Evolutionary conservation across 108 stramenopile genomes (phyloP), one percentile per base, ranked within the genome.

Genomic region (Cyclotella choctawhatcheeana): DNA sequence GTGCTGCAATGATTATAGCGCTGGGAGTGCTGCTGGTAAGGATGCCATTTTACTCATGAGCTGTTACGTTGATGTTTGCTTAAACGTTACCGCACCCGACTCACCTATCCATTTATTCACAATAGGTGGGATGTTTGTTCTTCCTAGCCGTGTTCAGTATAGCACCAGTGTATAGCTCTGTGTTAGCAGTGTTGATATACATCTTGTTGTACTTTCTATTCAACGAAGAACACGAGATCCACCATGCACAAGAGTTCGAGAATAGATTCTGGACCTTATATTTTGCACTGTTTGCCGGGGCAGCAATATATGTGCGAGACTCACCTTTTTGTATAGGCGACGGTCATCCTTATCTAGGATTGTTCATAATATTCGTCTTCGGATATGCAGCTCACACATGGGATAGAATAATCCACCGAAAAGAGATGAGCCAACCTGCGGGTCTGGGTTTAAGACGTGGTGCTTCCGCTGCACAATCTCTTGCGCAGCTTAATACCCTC

Each of bases 211-310:
- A 91, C 30, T 96, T 96, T 71, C 72, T 96, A 26, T 86, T 89
- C 18, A 89, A 96, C 76, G 95, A 96, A 77, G 81, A 86, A 40
- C 77, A 74, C 30, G 86, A 85, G 4, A 77, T 93, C 17, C 92
- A 96, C 63, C 88, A 92, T 64, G 92, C 95, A 12, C 92, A 93
- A 81, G 95, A 96, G 75, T 93, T 89, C 47, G 97, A 97, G 71
- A 97, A 97, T 76, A 78, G 95, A 62, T 97, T 97, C 69, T 96
- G 95, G 97, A 97, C 95, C 8, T 76, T 93, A 44, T 86, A 95
- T 80, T 90, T 88, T 6, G 52, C 90, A 33, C 59, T 92, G 3
- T 71, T 94, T 29, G 86, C 87, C n/a, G 86, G 88, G 31, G 89
- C 92, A 20, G 66, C 87, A 25, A 84, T 96, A 45, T 97, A 91